Base-by-base conservation (phyloP, 441 rosid species). In the Viola pubescens region DNA sequence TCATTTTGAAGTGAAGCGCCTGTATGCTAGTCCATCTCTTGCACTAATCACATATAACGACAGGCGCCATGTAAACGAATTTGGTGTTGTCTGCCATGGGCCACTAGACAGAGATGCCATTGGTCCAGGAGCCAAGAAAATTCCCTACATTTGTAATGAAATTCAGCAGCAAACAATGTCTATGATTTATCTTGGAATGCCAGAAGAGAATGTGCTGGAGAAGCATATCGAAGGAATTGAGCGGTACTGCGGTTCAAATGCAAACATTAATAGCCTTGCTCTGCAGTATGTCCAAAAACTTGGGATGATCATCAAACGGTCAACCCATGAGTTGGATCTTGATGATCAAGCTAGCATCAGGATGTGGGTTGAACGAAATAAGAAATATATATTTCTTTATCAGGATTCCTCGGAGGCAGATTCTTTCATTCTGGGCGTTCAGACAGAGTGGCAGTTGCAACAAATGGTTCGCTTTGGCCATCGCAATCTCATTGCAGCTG, bases 371-470 rank as follows among this genome's bases (percentile, higher is more conserved):
- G 97, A 89, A 70, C 81, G 95, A 52, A 85, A 89, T 75, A 87
- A 89, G 80, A 92, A 89, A 65, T 81, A 86, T 4, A 86, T 92
- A 59, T 92, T 92, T 77, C 80, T 83, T 71, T 85, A 84, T 77
- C 97, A 89, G 71, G 90, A 89, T 63, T 52, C 85, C 50, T 84
- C 94, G 5, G 98, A 85, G 60, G 64, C 77, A 0, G 90, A 81
- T 65, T 72, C 94, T 63, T 92, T 89, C 61, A 75, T 89, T 72
- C 77, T 92, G 40, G 98, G 98, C 39, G 84, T 92, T 70, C 98
- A 92, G 73, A 89, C 96, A 4, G 97, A 92, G 71, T 92, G 97
- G 97, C 98, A 89, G 76, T 70, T 92, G 85, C 95, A 92, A 73
- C 98, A 89, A 63, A 76, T 92, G 78, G 76, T 85, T 16, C 91